Conservation (phyloP, 768 basidiomycete genomes). For the Tephrocybe rancida region DNA sequence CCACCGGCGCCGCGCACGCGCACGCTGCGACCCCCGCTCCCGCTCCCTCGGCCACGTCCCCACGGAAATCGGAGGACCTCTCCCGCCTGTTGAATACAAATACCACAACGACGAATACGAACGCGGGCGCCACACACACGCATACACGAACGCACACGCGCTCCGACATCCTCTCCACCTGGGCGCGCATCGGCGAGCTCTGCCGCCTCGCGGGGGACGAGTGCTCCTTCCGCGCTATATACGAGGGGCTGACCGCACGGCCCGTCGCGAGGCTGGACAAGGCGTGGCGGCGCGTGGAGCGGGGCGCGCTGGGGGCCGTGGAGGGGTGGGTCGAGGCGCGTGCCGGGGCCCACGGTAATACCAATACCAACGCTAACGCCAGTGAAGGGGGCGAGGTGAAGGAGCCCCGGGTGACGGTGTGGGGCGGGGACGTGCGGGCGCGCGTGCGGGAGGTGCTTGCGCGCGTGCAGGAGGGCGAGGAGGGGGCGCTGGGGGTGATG, state of each 20-base stretch:
- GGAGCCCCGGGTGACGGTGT: conserved; percentile 59
- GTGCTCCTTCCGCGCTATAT: conserved; percentile 77
- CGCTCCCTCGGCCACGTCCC: conserved; percentile 15
- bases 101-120: background rate
- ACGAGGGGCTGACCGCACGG: conserved; percentile 68
- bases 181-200: conserved; percentile 75
- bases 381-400: conserved; percentile 33
- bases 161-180: conserved; percentile 71
- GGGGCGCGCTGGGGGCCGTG: conserved; percentile 54
- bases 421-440: conserved; percentile 64
- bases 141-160: conserved; percentile 69
- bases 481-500: conserved; percentile 41
- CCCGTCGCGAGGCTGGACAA: conserved; percentile 79
- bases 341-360: too few species aligned
- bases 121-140: conserved; percentile 1
- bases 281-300: conserved; percentile 77
- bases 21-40: background rate
- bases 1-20: conserved; percentile 25
- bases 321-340: conserved; percentile 82
- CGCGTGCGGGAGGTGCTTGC: conserved; percentile 49
- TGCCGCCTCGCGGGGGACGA: conserved; percentile 77
- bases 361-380: conserved; percentile 25
- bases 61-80: conserved; percentile 37
- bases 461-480: conserved; percentile 42
- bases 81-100: background rate